These are phyloP conservation scores for Paecilomyces sp. DNA, from an alignment of 2,329 filamentous ascomycete species.

Conservation along the genomic window DNA sequence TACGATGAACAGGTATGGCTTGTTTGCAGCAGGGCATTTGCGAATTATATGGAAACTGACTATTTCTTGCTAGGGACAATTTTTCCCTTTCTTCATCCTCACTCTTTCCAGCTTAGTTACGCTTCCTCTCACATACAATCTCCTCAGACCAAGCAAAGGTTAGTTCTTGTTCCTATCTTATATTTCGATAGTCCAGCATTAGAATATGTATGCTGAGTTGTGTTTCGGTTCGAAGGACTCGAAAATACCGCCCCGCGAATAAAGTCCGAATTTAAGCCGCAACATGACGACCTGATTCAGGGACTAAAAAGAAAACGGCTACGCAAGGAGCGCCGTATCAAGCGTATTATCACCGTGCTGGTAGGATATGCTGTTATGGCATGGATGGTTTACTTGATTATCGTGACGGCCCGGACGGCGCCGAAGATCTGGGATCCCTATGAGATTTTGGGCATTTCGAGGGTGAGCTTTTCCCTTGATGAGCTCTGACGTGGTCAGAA, in stretches of 20 bases:
- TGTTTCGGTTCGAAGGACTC: conserved; percentile 44
- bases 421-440: conserved; percentile 94
- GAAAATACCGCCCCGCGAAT: conserved; percentile 77
- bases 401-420: conserved; percentile 62
- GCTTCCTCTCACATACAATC: conserved; percentile 79
- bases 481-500: neutral
- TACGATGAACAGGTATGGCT: conserved; percentile 79
- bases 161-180: conserved; percentile 12
- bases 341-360: conserved; percentile 70
- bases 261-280: conserved; percentile 69
- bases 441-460: conserved; percentile 80
- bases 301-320: conserved; percentile 77
- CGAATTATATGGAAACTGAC: neutral
- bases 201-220: conserved; percentile 13
- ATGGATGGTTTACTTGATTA: conserved; percentile 87
- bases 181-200: neutral
- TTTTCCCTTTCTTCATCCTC: conserved; percentile 98
- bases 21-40: neutral
- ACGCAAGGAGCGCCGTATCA: conserved; percentile 81
- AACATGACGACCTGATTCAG: conserved; percentile 77
- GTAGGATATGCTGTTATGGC: conserved; percentile 77
- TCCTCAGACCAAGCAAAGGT: conserved; percentile 71
- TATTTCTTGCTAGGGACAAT: conserved; percentile 62
- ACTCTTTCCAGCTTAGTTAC: conserved; percentile 84
- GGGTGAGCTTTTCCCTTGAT: conserved; percentile 47